Percentiles rank a stretch among this genome's conserved stretches.
phyloP scores from a whole-genome alignment of 225 moss, liverwort and hornwort species.

The Ulota crispa region DNA sequence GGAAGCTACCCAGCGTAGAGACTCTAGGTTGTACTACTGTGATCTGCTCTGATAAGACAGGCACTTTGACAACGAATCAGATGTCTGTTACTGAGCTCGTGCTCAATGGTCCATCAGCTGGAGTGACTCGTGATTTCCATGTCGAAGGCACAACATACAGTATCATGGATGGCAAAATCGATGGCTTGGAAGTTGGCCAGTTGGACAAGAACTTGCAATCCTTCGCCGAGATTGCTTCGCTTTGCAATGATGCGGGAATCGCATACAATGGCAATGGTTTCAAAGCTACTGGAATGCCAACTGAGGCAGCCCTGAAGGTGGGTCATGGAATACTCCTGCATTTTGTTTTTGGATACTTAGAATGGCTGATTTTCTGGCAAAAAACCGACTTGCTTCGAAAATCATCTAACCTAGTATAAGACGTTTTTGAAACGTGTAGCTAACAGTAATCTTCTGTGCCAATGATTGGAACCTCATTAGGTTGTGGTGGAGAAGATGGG shows the following conservation, averaged over 20 bases:
- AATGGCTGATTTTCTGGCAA: neutral
- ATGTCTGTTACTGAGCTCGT: conserved; percentile 92
- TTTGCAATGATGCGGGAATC: conserved; percentile 93
- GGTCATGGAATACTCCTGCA: neutral
- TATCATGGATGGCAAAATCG: conserved; percentile 65
- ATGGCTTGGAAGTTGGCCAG: conserved; percentile 48
- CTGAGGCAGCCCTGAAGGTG: conserved; percentile 95
- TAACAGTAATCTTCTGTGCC: conserved; percentile 12
- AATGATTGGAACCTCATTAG: conserved; percentile 35
- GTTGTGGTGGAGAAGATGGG: conserved; percentile 97
- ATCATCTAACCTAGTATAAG: neutral
- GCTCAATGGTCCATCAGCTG: conserved; percentile 65
- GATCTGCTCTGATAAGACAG: conserved; percentile 97
- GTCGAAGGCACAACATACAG: conserved; percentile 94
- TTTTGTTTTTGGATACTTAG: neutral
- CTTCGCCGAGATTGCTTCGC: conserved; percentile 72
- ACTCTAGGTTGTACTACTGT: conserved; percentile 95
- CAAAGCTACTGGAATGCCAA: conserved; percentile 85
- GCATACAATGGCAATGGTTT: conserved; percentile 65
- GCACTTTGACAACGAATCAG: conserved; percentile 94
- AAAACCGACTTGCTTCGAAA: neutral
- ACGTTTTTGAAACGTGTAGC: neutral
- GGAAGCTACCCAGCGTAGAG: conserved; percentile 93
- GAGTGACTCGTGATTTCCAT: conserved; percentile 65
- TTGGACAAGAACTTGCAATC: conserved; percentile 75